Conservation (phyloP, 176 grass and related monocot genomes). For the Lolium multiflorum region DNA sequence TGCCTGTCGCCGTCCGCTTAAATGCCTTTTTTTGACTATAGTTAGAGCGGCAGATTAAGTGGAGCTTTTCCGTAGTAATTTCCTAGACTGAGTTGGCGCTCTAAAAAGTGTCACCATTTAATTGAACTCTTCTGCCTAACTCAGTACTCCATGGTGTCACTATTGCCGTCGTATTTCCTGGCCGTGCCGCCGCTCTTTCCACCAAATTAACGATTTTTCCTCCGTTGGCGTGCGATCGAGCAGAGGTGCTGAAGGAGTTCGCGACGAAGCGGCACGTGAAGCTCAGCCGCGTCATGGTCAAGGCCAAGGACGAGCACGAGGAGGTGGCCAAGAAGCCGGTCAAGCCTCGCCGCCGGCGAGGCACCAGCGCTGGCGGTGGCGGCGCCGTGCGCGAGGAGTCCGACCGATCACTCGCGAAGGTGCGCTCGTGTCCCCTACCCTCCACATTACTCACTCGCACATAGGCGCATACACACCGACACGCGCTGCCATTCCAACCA, state of each 20-base stretch:
- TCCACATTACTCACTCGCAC: background rate
- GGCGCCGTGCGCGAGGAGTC: conserved; percentile 23
- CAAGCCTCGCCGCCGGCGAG: conserved; percentile 44
- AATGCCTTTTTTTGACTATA: conserved; percentile 28
- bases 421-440: background rate
- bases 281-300: conserved; percentile 67
- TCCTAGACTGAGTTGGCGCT: background rate
- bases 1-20: conserved; percentile 13
- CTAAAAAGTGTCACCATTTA: background rate
- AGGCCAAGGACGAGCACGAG: conserved; percentile 63
- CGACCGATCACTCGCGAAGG: conserved; percentile 52
- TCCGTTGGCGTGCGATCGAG: background rate
- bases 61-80: conserved; percentile 3
- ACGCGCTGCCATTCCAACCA: conserved; percentile 16
- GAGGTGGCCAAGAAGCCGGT: conserved; percentile 38
- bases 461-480: background rate
- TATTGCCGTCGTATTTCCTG: background rate
- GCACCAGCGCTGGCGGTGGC: background rate
- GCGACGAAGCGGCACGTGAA: conserved; percentile 80
- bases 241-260: conserved; percentile 90
- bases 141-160: background rate
- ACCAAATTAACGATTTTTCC: background rate
- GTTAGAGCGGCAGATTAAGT: background rate
- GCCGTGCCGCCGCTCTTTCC: background rate
- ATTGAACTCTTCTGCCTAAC: background rate